phyloP scores from a whole-genome alignment of 1,139 yeast genomes.

The Candida tropicalis region DNA sequence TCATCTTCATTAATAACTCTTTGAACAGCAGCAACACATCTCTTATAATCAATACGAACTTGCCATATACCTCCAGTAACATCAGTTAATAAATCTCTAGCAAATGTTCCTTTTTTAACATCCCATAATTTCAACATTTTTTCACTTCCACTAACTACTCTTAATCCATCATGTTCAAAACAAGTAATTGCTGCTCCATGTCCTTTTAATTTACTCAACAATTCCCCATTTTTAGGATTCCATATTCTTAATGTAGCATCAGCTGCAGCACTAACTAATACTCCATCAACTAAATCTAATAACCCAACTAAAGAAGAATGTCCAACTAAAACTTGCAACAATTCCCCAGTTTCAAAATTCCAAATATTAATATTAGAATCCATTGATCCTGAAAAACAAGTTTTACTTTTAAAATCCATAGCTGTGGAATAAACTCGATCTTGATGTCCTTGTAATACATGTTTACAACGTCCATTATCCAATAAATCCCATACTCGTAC shows the following conservation, averaged over 20 bases:
- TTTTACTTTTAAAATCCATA: constrained; percentile 69
- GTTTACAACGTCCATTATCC: constrained; percentile 69
- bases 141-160: constrained; percentile 89
- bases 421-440: constrained; percentile 89
- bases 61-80: constrained; percentile 93
- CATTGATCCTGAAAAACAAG: constrained; percentile 92
- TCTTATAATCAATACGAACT: constrained; percentile 78
- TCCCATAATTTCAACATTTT: constrained; percentile 83
- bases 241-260: constrained; percentile 90
- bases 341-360: constrained; percentile 79
- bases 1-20: constrained; percentile 48
- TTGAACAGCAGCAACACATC: constrained; percentile 94
- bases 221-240: constrained; percentile 82
- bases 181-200: constrained; percentile 92
- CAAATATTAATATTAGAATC: constrained; percentile 88
- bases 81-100: constrained; percentile 74
- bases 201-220: constrained; percentile 73
- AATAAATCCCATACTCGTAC: constrained; percentile 90
- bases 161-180: constrained; percentile 84
- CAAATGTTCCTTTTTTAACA: constrained; percentile 71
- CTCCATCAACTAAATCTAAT: constrained; percentile 73
- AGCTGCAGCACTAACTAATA: constrained; percentile 94
- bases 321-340: constrained; percentile 70
- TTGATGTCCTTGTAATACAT: constrained; percentile 78
- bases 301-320: constrained; percentile 91